Base-by-base conservation (phyloP, 192 early-diverging fungal genomes). In the Backusella parvicylindrica region DNA sequence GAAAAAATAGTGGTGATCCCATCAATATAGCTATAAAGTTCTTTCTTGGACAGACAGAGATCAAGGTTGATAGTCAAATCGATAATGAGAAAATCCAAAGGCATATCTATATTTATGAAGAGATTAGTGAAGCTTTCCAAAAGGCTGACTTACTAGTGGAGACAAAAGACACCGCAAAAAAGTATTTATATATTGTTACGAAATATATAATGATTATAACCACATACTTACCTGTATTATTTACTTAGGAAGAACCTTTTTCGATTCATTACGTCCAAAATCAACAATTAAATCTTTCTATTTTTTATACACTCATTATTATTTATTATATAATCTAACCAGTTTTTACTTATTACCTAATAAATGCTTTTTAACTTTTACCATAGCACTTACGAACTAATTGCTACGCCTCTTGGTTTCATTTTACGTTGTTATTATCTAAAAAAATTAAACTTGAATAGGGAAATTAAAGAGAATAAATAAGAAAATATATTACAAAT, bases 11-110 rank as follows among this genome's bases (percentile, higher is more conserved):
- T 15, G 68, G 68, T 2, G 68, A 70, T 41, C 5, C 40, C 13
- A 37, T 70, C n/a, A 26, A 26, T 0, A 3, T 70, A 15, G 18
- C 5, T 6, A 47, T 70, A 15, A 37, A 41, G 5, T 18, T 70
- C 7, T 70, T 30, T 41, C 28, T 70, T 18, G 68, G 68, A 6
- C 68, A 47, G 11, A 41, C 68, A 15, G 68, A 70, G 41, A 43
- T 70, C 28, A 41, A 70, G 28, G 23, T 70, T 16, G 68, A 70
- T 13, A 70, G 26, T 26, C 53, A 60, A 60, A 60, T 60, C 28
- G 26, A 60, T 21, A 60, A 28, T 26, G 53, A 28, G 26, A 9
- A 26, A 28, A n/a, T 60, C 12, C 53, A 60, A 60, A 60, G 53
- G n/a, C 53, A 60, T 28, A 26, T 5, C 23, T 60, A 60, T 28